Percentiles rank a stretch among this genome's conserved stretches.
These are phyloP conservation scores for Penicillium sp. DNA, from an alignment of 2,329 filamentous ascomycete species.

Conservation along the genomic window DNA sequence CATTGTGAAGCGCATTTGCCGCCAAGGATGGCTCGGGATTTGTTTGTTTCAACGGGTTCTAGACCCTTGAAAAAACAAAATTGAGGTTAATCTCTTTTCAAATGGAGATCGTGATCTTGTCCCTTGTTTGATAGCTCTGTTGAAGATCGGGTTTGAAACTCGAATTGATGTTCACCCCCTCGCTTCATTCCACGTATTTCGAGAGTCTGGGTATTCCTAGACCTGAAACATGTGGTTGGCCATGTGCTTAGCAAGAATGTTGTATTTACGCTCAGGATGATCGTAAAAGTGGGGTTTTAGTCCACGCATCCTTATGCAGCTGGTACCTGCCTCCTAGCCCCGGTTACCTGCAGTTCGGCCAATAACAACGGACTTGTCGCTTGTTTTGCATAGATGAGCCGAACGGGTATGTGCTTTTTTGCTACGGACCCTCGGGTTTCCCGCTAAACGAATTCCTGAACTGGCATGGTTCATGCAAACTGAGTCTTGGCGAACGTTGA, in stretches of 20 bases:
- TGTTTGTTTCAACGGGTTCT: neutral
- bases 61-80: constrained; percentile 3
- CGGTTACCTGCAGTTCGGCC: constrained; percentile 16
- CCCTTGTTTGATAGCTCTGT: constrained; percentile 20
- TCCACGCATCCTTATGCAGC: constrained; percentile 15
- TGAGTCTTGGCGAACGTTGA: constrained; percentile 5
- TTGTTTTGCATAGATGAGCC: constrained; percentile 19
- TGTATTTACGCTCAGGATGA: constrained; percentile 7
- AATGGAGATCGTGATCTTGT: neutral
- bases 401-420: constrained; percentile 20
- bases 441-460: constrained; percentile 14
- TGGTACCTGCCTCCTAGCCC: constrained; percentile 23
- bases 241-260: constrained; percentile 20
- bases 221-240: constrained; percentile 26
- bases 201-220: constrained; percentile 12
- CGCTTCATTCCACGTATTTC: constrained; percentile 22
- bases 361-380: constrained; percentile 21
- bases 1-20: constrained; percentile 18
- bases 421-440: constrained; percentile 7
- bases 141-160: constrained; percentile 9
- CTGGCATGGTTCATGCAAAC: constrained; percentile 21
- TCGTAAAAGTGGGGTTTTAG: constrained; percentile 5
- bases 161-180: constrained; percentile 17
- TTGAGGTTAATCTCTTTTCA: constrained; percentile 13
- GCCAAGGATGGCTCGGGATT: constrained; percentile 1